Conservation (phyloP, 441 rosid genomes). For the Isatis lusitanica region DNA sequence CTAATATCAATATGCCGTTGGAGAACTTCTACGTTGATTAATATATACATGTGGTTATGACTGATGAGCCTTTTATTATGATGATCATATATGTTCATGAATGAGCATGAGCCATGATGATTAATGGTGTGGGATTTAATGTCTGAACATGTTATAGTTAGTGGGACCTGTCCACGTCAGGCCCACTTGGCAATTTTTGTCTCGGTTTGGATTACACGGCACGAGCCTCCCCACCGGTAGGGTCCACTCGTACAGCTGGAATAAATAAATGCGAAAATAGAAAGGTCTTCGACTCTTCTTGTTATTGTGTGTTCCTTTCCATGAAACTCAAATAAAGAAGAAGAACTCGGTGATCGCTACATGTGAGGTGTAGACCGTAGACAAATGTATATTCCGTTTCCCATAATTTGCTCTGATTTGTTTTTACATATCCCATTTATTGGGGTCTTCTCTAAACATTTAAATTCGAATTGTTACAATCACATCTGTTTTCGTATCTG, state of each 20-base stretch:
- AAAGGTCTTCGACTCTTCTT: conserved; percentile 30
- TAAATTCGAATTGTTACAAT: no score
- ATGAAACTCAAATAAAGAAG: neutral
- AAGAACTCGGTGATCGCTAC: conserved; percentile 9
- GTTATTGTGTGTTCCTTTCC: conserved; percentile 1
- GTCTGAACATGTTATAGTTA: conserved; percentile 21
- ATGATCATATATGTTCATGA: neutral
- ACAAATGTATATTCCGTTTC: conserved; percentile 10
- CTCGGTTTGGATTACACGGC: conserved; percentile 35
- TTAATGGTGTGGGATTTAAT: conserved; percentile 15
- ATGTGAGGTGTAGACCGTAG: conserved; percentile 5
- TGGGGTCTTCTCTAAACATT: neutral
- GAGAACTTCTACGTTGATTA: neutral
- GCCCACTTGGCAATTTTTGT: conserved; percentile 41
- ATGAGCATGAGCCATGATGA: neutral
- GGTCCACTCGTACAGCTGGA: conserved; percentile 24
- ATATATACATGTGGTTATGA: neutral
- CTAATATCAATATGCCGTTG: conserved; percentile 4
- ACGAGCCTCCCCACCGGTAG: conserved; percentile 19
- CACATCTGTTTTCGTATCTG: no score
- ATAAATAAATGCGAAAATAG: neutral
- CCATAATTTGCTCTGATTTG: neutral
- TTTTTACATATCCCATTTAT: neutral
- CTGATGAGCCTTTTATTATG: neutral
- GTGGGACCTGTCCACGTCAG: conserved; percentile 50